A percentile compares a stretch with the other conserved stretches of the same genome.
Conservation (phyloP, 371 early-diverging fungal genomes). For the Apophysomyces ossiformis region DNA sequence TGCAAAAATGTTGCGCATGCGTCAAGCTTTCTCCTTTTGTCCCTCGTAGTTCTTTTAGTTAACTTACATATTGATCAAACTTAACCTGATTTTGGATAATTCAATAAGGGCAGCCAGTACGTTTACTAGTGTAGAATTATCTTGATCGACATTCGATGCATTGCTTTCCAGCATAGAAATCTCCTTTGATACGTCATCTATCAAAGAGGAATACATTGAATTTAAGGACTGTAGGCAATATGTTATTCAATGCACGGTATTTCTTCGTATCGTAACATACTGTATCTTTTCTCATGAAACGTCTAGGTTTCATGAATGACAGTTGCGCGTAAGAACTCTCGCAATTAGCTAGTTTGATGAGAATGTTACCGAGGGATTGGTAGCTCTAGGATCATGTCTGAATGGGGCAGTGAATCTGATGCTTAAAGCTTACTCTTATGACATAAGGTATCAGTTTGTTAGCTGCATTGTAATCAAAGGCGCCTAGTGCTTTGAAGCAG, state of each 20-base stretch:
- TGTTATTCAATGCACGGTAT: neutral
- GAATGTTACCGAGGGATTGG: slow-evolving; percentile 36
- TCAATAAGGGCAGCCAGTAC: slow-evolving; percentile 33
- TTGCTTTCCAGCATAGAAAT: slow-evolving; percentile 20
- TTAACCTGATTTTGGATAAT: slow-evolving; percentile 36
- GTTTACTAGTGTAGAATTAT: slow-evolving; percentile 20
- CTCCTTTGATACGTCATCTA: slow-evolving; percentile 39
- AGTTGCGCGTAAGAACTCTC: slow-evolving; percentile 44
- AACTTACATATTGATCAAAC: slow-evolving; percentile 41
- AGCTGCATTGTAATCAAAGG: slow-evolving; percentile 63
- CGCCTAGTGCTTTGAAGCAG: slow-evolving; percentile 55
- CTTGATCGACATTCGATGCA: slow-evolving; percentile 7
- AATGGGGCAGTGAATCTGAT: too few species aligned
- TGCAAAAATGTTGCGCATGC: slow-evolving; percentile 5
- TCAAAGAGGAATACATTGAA: slow-evolving; percentile 38
- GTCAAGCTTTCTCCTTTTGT: neutral
- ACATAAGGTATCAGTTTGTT: slow-evolving; percentile 50
- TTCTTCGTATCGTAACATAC: slow-evolving; percentile 20
- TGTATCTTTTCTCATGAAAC: slow-evolving; percentile 55
- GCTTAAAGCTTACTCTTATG: slow-evolving; percentile 33
- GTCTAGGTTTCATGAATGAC: slow-evolving; percentile 46
- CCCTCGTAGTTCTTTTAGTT: neutral
- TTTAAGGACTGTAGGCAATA: slow-evolving; percentile 27
- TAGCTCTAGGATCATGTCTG: slow-evolving; percentile 1
- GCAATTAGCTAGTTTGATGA: slow-evolving; percentile 34